These are phyloP conservation scores for Volvox carteri DNA, from an alignment of 163 green algal genomes.

Conservation along the genomic window DNA sequence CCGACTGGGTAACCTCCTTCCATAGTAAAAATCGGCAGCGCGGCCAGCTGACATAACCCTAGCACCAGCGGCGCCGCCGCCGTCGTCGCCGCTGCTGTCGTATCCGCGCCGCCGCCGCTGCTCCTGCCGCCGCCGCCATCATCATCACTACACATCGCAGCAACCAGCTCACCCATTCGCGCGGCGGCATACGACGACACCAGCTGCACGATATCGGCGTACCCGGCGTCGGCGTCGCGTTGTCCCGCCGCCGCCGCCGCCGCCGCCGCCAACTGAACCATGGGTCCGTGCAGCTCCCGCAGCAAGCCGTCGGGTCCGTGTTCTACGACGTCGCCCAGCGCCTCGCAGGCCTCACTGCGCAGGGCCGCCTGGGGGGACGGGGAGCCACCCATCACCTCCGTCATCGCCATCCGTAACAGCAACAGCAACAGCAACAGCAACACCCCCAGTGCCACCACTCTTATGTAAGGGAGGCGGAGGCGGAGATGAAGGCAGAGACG, in stretches of 20 bases:
- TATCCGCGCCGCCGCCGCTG: not conserved
- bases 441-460: not conserved
- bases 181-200: slow-evolving; percentile 26
- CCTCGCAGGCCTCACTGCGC: not conserved
- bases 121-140: not conserved
- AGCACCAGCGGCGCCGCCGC: not conserved
- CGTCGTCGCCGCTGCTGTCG: not conserved
- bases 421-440: not conserved
- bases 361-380: not conserved
- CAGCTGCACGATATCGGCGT: slow-evolving; percentile 42
- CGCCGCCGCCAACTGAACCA: slow-evolving; percentile 16
- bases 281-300: not conserved
- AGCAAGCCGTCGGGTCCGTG: slow-evolving; percentile 37
- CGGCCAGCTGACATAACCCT: slow-evolving; percentile 11
- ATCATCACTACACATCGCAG: not conserved
- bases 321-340: slow-evolving; percentile 39
- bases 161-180: not conserved
- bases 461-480: no score
- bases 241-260: not conserved
- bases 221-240: slow-evolving; percentile 1
- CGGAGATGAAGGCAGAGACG: no score
- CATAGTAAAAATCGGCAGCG: not conserved
- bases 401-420: not conserved
- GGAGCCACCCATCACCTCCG: no score
- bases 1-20: not conserved